Evolutionary conservation across 768 basidiomycete species (phyloP).

Genomic region (Dendrothele bispora): DNA sequence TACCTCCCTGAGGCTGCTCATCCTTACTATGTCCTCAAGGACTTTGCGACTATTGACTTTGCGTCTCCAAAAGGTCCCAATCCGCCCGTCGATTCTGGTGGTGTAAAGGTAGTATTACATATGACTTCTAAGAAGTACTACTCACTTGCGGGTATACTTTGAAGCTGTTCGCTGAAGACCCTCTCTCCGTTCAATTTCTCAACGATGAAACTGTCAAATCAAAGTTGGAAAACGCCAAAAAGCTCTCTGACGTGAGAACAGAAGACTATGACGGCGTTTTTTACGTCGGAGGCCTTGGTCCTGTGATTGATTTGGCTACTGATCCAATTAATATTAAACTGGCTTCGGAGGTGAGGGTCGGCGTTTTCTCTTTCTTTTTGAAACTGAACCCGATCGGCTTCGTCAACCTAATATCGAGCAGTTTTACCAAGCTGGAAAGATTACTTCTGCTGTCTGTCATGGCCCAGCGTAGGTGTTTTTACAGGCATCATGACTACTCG

Average conservation of each 20-base stretch:
- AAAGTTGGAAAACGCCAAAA: constrained; percentile 41
- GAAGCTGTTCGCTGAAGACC: background rate
- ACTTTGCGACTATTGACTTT: constrained; percentile 56
- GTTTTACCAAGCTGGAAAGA: constrained; percentile 35
- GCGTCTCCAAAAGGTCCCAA: constrained; percentile 64
- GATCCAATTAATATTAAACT: constrained; percentile 36
- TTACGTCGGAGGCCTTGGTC: constrained; percentile 12
- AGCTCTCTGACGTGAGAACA: constrained; percentile 40
- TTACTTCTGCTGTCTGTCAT: constrained; percentile 55
- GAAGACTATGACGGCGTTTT: constrained; percentile 51
- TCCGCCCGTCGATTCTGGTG: constrained; percentile 64
- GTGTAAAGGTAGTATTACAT: constrained; percentile 43
- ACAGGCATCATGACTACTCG: too few species aligned
- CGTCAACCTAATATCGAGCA: too few species aligned
- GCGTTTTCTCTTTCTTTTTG: constrained; percentile 34
- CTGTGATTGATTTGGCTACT: background rate
- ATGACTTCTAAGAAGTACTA: background rate
- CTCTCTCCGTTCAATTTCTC: constrained; percentile 33
- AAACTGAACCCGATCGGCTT: too few species aligned
- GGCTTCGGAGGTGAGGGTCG: constrained; percentile 32
- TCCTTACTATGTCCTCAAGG: constrained; percentile 58
- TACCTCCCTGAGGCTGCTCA: constrained; percentile 77
- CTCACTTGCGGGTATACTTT: background rate
- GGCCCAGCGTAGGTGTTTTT: constrained; percentile 40
- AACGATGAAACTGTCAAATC: constrained; percentile 35